Conservation (phyloP, 305 asterid species). For the Rubia balearica region DNA sequence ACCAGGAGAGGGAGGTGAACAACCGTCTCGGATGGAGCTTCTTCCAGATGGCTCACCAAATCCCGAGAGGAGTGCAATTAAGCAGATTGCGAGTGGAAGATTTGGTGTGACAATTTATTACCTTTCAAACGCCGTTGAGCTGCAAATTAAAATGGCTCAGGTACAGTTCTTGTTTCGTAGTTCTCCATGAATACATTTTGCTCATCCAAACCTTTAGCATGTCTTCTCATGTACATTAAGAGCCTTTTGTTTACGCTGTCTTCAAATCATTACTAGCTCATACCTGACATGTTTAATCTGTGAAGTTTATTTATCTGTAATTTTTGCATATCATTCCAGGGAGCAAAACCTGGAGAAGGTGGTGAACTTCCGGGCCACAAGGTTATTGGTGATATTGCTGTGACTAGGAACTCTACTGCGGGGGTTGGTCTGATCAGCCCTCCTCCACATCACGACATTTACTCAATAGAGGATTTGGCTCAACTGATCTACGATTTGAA, state of each 20-base stretch:
- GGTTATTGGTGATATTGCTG: constrained; percentile 97
- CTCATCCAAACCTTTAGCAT: constrained; percentile 9
- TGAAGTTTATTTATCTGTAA: constrained; percentile 16
- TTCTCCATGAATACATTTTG: neutral
- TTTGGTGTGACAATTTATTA: constrained; percentile 97
- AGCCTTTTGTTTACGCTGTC: no score
- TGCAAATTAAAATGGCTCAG: constrained; percentile 99
- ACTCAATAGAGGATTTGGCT: constrained; percentile 98
- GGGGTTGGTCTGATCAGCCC: constrained; percentile 99
- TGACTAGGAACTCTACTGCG: constrained; percentile 94
- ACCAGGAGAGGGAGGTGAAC: constrained; percentile 98
- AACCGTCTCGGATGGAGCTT: constrained; percentile 96
- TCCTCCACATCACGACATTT: constrained; percentile 98
- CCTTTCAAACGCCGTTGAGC: constrained; percentile 91
- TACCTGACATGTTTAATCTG: constrained; percentile 14
- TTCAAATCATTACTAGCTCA: no score
- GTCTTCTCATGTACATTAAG: neutral
- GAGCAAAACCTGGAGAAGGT: constrained; percentile 99
- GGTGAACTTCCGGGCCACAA: constrained; percentile 99
- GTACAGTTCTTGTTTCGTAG: constrained; percentile 25
- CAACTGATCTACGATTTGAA: constrained; percentile 95
- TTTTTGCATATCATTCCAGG: constrained; percentile 44
- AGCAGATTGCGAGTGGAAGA: constrained; percentile 99
- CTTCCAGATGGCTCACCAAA: constrained; percentile 83
- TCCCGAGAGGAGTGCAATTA: constrained; percentile 86